A percentile compares a stretch with the other conserved stretches of the same genome.
phyloP scores from a whole-genome alignment of 163 green algal species.

The Trebouxiophyceae sp. region DNA sequence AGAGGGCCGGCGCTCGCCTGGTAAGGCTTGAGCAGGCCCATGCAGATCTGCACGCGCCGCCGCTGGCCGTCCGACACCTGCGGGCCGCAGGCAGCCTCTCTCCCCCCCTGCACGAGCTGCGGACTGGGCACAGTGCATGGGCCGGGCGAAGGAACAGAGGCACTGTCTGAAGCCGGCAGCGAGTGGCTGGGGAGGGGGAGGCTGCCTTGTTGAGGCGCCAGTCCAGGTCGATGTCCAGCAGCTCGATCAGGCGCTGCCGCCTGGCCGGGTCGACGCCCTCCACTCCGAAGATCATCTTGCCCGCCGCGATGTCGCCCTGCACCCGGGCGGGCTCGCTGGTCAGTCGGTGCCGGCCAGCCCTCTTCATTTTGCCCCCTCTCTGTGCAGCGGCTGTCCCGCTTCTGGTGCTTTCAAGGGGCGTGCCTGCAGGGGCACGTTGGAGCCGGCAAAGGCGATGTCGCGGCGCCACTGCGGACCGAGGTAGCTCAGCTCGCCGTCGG shows the following conservation, averaged over 20 bases:
- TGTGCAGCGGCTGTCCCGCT: background rate
- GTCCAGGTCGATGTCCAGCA: slow-evolving; percentile 90
- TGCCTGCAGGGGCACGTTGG: slow-evolving; percentile 64
- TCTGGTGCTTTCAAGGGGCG: background rate
- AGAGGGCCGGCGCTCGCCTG: slow-evolving; percentile 34
- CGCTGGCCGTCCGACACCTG: slow-evolving; percentile 97
- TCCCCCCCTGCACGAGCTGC: too few species aligned
- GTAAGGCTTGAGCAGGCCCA: slow-evolving; percentile 89
- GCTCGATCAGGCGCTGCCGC: slow-evolving; percentile 56
- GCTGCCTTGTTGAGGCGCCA: slow-evolving; percentile 89
- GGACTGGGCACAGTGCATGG: too few species aligned
- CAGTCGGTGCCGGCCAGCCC: too few species aligned
- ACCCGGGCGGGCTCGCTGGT: background rate
- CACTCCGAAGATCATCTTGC: slow-evolving; percentile 87
- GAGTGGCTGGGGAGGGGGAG: too few species aligned
- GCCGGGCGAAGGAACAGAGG: too few species aligned
- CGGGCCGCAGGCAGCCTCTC: too few species aligned
- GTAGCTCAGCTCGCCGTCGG: slow-evolving; percentile 79
- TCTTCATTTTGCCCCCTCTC: too few species aligned
- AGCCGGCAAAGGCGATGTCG: slow-evolving; percentile 85
- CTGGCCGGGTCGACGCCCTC: slow-evolving; percentile 69
- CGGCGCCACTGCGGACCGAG: slow-evolving; percentile 83
- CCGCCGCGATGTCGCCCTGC: slow-evolving; percentile 85
- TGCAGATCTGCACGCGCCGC: slow-evolving; percentile 90
- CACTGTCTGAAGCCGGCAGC: too few species aligned